Evolutionary conservation across 352 stramenopile species (phyloP), one percentile per base, ranked within the genome.

Genomic region (Phytophthora podocarpi): DNA sequence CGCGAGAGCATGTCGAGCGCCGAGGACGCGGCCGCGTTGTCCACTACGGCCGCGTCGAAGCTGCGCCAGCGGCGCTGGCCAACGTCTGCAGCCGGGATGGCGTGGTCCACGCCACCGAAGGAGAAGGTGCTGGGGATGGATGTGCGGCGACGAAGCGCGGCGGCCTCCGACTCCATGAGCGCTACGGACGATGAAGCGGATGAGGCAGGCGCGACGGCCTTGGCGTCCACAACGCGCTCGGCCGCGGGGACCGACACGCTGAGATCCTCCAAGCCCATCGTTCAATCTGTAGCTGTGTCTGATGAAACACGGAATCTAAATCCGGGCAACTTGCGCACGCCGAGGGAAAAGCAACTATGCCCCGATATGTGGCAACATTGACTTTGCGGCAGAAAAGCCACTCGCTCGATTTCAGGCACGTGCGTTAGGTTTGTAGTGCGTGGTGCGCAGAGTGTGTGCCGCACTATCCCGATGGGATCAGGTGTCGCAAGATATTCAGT

Each of bases 61-160:
- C 74, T 86, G 46, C 78, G 80, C 74, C 76, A 88, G 8, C 80
- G 78, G 5, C 80, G 78, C 62, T 84, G 78, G n/a, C 68, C 53
- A 11, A 53, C 41, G 5, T 55, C 32, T 3, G 46, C 24, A 2
- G 53, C 36, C 21, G 73, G 60, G 11, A 68, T 53, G 6, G 54
- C 46, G 37, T 63, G 66, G 27, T 74, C 60, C 15, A 71, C 49
- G 12, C 57, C 70, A 18, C 62, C 70, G 50, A 70, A 82, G 9
- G 73, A 72, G 55, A 89, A 90, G 6, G 74, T 82, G 47, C 78
- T 73, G 28, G 82, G 82, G 49, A 91, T 88, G 32, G 80, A 90
- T 18, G 82, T 87, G 28, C 82, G 82, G 1, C 82, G 79, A 0
- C 78, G 70, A 10, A 70, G 23, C 13, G 69, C 64, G 7, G 51